Percentiles rank a stretch among this genome's conserved stretches.
Conservation (phyloP, 1,284 basidiomycete species). For the Pascua guehoae region DNA sequence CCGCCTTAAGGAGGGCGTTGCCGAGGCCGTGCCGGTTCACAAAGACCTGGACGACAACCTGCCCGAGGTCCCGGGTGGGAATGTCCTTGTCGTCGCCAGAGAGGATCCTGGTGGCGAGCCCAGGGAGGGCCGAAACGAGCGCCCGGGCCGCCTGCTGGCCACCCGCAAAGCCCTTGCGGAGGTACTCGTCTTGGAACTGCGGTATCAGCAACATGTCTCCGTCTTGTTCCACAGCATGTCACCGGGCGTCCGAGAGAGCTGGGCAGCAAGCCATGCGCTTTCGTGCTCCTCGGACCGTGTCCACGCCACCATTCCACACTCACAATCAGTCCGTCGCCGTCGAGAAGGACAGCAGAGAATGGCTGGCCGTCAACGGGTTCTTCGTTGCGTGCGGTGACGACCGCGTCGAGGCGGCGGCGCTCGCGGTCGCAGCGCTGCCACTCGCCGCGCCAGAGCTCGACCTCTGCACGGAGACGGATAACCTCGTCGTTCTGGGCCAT, state of each 20-base stretch:
- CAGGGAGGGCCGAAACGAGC: slow-evolving; percentile 27
- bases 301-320: slow-evolving; percentile 6
- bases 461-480: slow-evolving; percentile 40
- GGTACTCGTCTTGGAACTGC: slow-evolving; percentile 31
- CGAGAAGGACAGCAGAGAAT: slow-evolving; percentile 39
- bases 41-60: slow-evolving; percentile 38
- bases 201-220: not conserved
- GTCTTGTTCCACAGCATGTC: too few species aligned
- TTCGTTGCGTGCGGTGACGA: slow-evolving; percentile 22
- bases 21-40: slow-evolving; percentile 41
- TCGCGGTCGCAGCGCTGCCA: slow-evolving; percentile 32
- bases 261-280: not conserved
- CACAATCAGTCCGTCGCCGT: slow-evolving; percentile 43
- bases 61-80: slow-evolving; percentile 10
- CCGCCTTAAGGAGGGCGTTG: slow-evolving; percentile 38
- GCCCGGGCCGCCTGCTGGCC: slow-evolving; percentile 37
- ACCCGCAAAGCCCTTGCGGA: slow-evolving; percentile 33
- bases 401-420: slow-evolving; percentile 27
- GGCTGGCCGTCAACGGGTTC: slow-evolving; percentile 19
- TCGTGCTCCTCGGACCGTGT: too few species aligned
- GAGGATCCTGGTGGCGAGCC: slow-evolving; percentile 12
- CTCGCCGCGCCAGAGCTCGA: slow-evolving; percentile 37
- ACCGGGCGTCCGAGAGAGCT: too few species aligned
- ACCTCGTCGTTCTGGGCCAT: slow-evolving; percentile 29
- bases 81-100: not conserved